Conservation (phyloP, 371 early-diverging fungal species). For the Entomophthora muscae region DNA sequence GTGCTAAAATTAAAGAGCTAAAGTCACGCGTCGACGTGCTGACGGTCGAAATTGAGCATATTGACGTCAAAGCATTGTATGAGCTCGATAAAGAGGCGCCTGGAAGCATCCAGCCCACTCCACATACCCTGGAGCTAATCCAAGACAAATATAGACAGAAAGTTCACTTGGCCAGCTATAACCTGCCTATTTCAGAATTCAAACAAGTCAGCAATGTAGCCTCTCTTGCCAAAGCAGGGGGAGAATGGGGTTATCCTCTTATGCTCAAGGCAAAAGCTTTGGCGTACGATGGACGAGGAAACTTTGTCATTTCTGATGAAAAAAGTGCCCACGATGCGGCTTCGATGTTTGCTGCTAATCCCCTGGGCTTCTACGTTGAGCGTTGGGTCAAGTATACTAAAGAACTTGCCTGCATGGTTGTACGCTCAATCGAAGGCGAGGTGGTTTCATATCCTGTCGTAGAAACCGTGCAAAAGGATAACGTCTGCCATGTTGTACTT, state of each 20-base stretch:
- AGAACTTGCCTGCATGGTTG: conserved; percentile 94
- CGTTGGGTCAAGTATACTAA: conserved; percentile 81
- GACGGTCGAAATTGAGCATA: conserved; percentile 94
- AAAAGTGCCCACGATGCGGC: conserved; percentile 45
- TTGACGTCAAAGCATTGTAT: conserved; percentile 58
- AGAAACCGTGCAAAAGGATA: conserved; percentile 88
- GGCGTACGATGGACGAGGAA: conserved; percentile 95
- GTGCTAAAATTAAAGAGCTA: conserved; percentile 49
- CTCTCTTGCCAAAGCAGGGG: conserved; percentile 20
- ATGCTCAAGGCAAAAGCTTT: conserved; percentile 84
- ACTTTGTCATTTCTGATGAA: conserved; percentile 43
- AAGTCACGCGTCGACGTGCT: conserved; percentile 57
- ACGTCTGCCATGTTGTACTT: conserved; percentile 82
- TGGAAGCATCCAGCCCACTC: conserved; percentile 49
- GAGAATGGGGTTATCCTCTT: conserved; percentile 67
- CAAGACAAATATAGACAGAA: conserved; percentile 91
- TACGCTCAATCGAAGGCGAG: conserved; percentile 54
- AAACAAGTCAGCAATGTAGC: conserved; percentile 32
- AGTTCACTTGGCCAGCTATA: conserved; percentile 32
- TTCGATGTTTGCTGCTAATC: conserved; percentile 22
- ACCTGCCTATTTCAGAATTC: conserved; percentile 55
- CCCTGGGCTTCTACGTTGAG: conserved; percentile 66
- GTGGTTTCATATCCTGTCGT: conserved; percentile 79
- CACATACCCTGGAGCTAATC: conserved; percentile 64
- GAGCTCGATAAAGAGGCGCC: conserved; percentile 26